Evolutionary conservation across 192 early-diverging fungal species (phyloP), one percentile per base, ranked within the genome.

Genomic region (Coemansia sp.): DNA sequence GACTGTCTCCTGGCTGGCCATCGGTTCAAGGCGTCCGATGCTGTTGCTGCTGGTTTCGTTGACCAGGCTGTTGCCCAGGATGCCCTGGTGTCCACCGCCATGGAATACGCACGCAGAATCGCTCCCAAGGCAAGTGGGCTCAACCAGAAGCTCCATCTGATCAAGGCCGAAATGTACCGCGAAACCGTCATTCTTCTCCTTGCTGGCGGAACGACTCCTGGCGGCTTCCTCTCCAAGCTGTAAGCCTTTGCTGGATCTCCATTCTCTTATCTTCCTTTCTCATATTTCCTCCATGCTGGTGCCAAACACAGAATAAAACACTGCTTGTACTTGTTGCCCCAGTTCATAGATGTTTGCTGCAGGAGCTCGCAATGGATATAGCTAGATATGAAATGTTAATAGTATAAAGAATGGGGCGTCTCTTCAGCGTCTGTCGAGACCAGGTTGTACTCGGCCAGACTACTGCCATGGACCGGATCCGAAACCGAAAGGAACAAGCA

Each of bases 101-200:
- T 86, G 56, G 64, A 80, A 21, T 71, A 88, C 32, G 91, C 86
- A 21, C 68, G 63, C 5, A 77, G 81, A 45, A 69, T 84, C 63
- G 85, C 88, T 9, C 84, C 79, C 43, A 87, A 87, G 70, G 85
- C 86, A 18, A 71, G 62, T 18, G 86, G 86, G 9, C 74, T 87
- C 23, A 83, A 86, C 10, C 67, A 76, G 42, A 83, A 85, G 21
- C 72, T 87, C 42, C 77, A 85, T 40, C 68, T 79, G 58, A 82
- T 92, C 49, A 92, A 92, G 74, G 72, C 87, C 45, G 87, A 91
- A 50, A 87, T 91, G 70, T 88, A 87, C 74, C 78, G 83, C 41
- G 89, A 88, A 9, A 76, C 81, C 48, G 81, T 76, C n/a, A 48
- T 64, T 6, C 37, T 76, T 18, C 61, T 84, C 56, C 62, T 79